Base-by-base conservation (phyloP, 2,329 filamentous ascomycete genomes). In the Camptophora hylomeconis region DNA sequence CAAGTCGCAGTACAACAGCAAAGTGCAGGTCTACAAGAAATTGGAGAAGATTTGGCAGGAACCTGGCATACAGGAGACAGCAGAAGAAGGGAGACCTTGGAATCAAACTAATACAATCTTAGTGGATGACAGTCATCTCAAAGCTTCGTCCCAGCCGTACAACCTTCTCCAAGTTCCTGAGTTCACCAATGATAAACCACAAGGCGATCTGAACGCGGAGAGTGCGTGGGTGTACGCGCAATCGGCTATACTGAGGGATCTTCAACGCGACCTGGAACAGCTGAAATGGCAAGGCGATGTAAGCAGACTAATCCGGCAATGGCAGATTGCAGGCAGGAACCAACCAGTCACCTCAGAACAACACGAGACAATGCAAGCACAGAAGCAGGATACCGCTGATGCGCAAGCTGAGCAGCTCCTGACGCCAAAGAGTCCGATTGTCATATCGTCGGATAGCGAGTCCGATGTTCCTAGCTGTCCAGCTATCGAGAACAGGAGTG, bases 1-100 rank as follows among this genome's bases (percentile, higher is more conserved):
- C 0, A 21, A 42, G 0, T 37, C 50, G 3, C 76, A 92, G 49
- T 93, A 80, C 57, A 58, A 65, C 33, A 42, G 54, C 27, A 79
- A 80, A 33, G 74, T 87, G 0, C 81, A 92, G 51, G 83, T 86
- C 33, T 95, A 94, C 65, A 98, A 98, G 60, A 70, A 80, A 20
- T 65, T 98, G 3, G 63, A 71, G 0, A 61, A 56, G 27, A 56
- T 94, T 0, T 98, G 89, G 89, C 46, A 45, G 2, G 53, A 60
- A 5, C 42, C 58, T 4, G 31, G 39, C 1, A 56, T 65, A 9
- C 60, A 65, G 39, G 42, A 44, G 4, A 49, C 49, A n/a, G 58
- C 63, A 26, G 60, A 61, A 1, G 26, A 20, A 21, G 27, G 32
- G 17, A 18, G 24, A 2, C 27, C 17, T 7, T 95, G 84, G 79